Evolutionary conservation across 208 protist species (phyloP), one percentile per base, ranked within the genome.

Genomic region (Leishmania aethiopica): DNA sequence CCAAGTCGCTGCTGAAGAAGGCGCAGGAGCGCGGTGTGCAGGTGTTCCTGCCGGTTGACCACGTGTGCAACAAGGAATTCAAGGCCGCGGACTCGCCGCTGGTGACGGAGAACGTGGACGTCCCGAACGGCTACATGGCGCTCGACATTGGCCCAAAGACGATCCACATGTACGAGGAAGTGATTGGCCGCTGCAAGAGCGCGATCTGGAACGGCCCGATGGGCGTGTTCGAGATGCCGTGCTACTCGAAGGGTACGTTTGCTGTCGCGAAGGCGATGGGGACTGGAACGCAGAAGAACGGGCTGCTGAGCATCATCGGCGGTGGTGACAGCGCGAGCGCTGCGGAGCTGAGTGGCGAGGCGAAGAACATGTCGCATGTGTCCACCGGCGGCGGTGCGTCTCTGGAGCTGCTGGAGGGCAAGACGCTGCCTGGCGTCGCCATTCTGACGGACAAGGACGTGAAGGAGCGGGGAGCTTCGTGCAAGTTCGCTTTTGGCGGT

Each of bases 351-450:
- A 95, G 92, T 62, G 92, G 93, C 17, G 86, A 97, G 69, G 94
- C 92, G 49, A 87, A 97, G 53, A 95, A 99, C 85, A 96, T 99
- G 74, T 97, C 91, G 71, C 99, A 99, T 88, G 96, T 99, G 51
- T 98, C 93, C 57, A 99, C 99, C 77, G 99, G 99, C 78, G 99
- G 99, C 78, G 99, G 99, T 84, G 99, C 99, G 15, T 99, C 97
- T 19, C 95, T 99, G 60, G 99, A 99, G 93, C 96, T 99, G 55
- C 96, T 99, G 11, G 99, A 99, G 91, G 99, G 99, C 77, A 97
- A 97, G 86, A 89, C 89, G 59, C 90, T 99, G 13, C 98, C 97
- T 55, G 98, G 97, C 79, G 94, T 99, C 32, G 89, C 90, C 62
- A 87, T 95, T 71, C 92, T 99, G 60, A 89, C 89, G 42, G 82